Base-by-base conservation (phyloP, 2,329 filamentous ascomycete species). In the Lachnellula arida region DNA sequence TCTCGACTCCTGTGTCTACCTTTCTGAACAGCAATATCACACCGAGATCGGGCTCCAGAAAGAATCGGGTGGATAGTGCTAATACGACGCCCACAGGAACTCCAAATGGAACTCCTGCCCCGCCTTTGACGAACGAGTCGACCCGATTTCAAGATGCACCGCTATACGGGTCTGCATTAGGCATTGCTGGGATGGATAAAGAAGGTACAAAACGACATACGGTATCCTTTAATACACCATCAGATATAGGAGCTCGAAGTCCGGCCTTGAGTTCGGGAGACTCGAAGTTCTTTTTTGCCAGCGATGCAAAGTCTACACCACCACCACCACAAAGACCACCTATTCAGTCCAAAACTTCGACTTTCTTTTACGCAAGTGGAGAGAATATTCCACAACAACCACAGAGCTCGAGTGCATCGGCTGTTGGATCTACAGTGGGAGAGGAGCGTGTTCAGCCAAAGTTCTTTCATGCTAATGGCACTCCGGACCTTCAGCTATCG, bases 261-360 rank as follows among this genome's bases (percentile, higher is more conserved):
- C 64, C 71, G 23, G 48, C 46, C 11, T 58, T 64, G 17, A 35
- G 57, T 32, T 60, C 50, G 22, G 42, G 42, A 19, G 79, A 81
- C 51, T 74, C 86, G 52, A 93, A 91, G 75, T 97, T 97, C 79
- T 97, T 99, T 71, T 92, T 95, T 70, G 94, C 92, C 28, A 90
- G 86, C 70, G 90, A 96, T 64, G 88, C 81, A 40, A 86, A 81
- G 64, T 72, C 76, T 12, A 58, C 54, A 44, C 61, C 62, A 39
- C 61, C 62, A 42, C 43, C 62, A 15, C 15, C n/a, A n/a, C n/a
- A 60, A 44, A 63, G 62, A 59, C 59, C 63, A 32, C 50, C 60
- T 23, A 28, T 63, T 7, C 57, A 56, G 25, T 46, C 61, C 22
- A 65, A 64, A 28, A 59, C 50, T 22, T 58, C 73, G 34, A 74